Evolutionary conservation across 257 asterid species (phyloP), one percentile per base, ranked within the genome.

Genomic region (Nicotiana noctiflora): DNA sequence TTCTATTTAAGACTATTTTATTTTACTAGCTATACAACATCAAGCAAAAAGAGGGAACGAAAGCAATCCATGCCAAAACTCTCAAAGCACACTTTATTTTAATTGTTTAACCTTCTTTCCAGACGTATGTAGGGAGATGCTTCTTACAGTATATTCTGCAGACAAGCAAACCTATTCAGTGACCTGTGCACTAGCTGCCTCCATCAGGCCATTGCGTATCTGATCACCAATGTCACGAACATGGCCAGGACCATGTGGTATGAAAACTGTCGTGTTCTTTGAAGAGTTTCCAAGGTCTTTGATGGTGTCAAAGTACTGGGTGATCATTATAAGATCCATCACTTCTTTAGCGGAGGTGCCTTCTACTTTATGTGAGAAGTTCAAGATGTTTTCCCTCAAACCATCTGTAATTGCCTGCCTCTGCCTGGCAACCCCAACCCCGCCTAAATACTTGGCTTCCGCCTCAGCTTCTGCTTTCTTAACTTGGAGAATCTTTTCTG

Each of bases 361-460:
- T 80, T 86, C 97, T 29, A 95, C 87, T 83, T 89, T 95, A 86
- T 91, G 90, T 66, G 98, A 93, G 90, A 95, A 94, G 83, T 93
- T 92, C 88, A 95, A 77, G 60, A 95, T 95, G 86, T 95, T 95
- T 90, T 93, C 97, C 37, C 98, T 82, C 81, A 95, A 87, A 57
- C 99, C 99, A 49, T 95, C 99, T 3, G 99, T 95, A 23, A 95
- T 95, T n/a, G 98, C 99, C 82, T 95, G 98, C 77, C 99, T 89
- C 90, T 95, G 99, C 85, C 94, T 89, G n/a, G 98, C 99, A 44
- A 95, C 99, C 63, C 99, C 98, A 8, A 95, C 96, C 40, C 98
- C 99, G 49, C 99, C 99, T 7, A 95, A 92, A 88, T 95, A 95
- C 90, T 95, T 95, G 84, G 99, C 79, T 84, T 27, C 29, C 29